Evolutionary conservation across 2,329 filamentous ascomycete species (phyloP), one percentile per base, ranked within the genome.

Genomic region (Colletotrichum sublineola): DNA sequence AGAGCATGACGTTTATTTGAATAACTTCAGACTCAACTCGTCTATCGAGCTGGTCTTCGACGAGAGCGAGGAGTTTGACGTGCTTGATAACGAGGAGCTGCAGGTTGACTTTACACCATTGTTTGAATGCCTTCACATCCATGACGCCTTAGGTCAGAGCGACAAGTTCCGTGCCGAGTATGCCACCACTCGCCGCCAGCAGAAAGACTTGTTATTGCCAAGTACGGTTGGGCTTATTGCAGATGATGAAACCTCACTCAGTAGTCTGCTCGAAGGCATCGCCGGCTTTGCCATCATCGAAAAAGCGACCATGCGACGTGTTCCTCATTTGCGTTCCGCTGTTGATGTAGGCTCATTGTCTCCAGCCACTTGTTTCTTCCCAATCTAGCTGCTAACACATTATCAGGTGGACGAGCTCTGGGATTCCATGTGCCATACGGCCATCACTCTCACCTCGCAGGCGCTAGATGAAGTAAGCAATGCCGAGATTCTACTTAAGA

Each of bases 271-370:
- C 4, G 96, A 99, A 81, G 94, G 95, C 67, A 97, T 99, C 81
- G 92, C 96, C 33, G 96, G 96, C 0, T 99, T 99, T 81, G 94
- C 96, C 8, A 98, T 99, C 73, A 94, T 99, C 52, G 96, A 99
- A 81, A 95, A 94, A 77, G 94, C 94, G 12, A 99, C 96, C 0
- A 95, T 98, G 91, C 92, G 92, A 75, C 93, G 93, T 75, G 92
- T 93, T 0, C 94, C 94, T 1, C 94, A 96, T 78, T 85, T 99
- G 62, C 91, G 96, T 74, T 93, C 94, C 38, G 85, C 90, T 14
- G 90, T 93, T 75, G 96, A 99, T 84, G 95, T 96, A 81, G 81
- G 89, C 79, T 36, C 53, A 44, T 53, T n/a, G 31, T 33, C 65
- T 74, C 73, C 40, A 75, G 5, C 7, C 42, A 50, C 2, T 15